phyloP scores from a whole-genome alignment of 108 stramenopile species.

The Skeletonema marinoi region DNA sequence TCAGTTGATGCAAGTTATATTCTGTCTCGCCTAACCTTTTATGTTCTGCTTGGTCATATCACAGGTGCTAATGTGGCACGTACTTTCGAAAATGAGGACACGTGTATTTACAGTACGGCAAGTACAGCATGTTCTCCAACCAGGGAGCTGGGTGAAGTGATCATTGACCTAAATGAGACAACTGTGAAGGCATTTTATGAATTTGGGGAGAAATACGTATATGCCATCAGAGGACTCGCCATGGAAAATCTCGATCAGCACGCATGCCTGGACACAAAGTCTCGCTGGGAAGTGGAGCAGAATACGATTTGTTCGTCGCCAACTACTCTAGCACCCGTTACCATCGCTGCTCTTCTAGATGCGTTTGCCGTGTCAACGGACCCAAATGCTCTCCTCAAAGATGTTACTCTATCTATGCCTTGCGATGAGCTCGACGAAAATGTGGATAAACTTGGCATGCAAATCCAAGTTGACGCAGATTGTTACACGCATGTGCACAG shows the following conservation, averaged over 20 bases:
- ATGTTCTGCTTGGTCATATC: not conserved
- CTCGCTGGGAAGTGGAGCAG: constrained; percentile 25
- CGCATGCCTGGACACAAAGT: constrained; percentile 20
- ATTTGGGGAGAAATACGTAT: constrained; percentile 45
- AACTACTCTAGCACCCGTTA: constrained; percentile 1
- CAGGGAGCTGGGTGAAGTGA: constrained; percentile 21
- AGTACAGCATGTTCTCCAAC: constrained; percentile 30
- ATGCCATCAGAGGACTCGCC: constrained; percentile 53
- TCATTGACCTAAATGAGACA: constrained; percentile 19
- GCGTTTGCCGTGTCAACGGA: constrained; percentile 22
- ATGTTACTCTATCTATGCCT: constrained; percentile 15
- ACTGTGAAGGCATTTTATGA: constrained; percentile 17
- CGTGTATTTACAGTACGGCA: constrained; percentile 38
- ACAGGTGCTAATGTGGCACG: constrained; percentile 41
- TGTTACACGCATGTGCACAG: constrained; percentile 60
- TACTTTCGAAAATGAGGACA: constrained; percentile 55
- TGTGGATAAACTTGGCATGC: constrained; percentile 20
- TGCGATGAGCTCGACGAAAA: constrained; percentile 20
- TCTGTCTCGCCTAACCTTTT: too few relatives aligned
- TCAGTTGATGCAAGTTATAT: too few relatives aligned
- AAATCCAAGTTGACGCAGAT: constrained; percentile 40
- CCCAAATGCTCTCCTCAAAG: constrained; percentile 21
- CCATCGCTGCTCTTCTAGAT: constrained; percentile 13
- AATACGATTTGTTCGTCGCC: constrained; percentile 28
- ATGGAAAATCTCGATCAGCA: constrained; percentile 34